phyloP scores from a whole-genome alignment of 805 yeast genomes.

The Candida sphagnicola region DNA sequence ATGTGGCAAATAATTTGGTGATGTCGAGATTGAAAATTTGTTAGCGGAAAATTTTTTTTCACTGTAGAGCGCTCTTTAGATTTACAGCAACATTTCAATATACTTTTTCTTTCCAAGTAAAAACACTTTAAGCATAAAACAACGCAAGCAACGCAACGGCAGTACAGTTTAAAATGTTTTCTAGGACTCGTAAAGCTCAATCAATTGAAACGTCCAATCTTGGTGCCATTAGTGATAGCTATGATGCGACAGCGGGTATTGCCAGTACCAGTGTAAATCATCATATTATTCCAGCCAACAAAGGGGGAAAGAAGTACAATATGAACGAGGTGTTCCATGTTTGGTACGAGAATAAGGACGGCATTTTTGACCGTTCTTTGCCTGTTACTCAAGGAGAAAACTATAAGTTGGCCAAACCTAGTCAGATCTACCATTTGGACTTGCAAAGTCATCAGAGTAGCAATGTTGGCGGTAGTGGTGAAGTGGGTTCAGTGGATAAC shows the following conservation, averaged over 20 bases:
- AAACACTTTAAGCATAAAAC: neutral
- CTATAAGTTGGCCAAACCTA: conserved; percentile 28
- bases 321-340: conserved; percentile 52
- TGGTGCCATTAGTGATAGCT: neutral
- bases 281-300: conserved; percentile 32
- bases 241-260: neutral
- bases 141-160: neutral
- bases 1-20: too few species aligned
- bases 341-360: conserved; percentile 38
- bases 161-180: neutral
- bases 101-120: neutral
- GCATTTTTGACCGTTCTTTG: conserved; percentile 14
- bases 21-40: too few species aligned
- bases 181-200: conserved; percentile 6
- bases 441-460: conserved; percentile 12
- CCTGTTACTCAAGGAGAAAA: conserved; percentile 17
- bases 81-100: too few species aligned
- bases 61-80: too few species aligned
- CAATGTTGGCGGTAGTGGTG: neutral
- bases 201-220: conserved; percentile 1
- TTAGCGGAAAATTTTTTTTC: too few species aligned
- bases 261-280: too few species aligned
- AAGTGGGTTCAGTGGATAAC: too few species aligned
- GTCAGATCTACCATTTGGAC: conserved; percentile 35
- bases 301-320: conserved; percentile 42